These are phyloP conservation scores for Verbena officinalis DNA, from an alignment of 257 asterid species.

Conservation along the genomic window DNA sequence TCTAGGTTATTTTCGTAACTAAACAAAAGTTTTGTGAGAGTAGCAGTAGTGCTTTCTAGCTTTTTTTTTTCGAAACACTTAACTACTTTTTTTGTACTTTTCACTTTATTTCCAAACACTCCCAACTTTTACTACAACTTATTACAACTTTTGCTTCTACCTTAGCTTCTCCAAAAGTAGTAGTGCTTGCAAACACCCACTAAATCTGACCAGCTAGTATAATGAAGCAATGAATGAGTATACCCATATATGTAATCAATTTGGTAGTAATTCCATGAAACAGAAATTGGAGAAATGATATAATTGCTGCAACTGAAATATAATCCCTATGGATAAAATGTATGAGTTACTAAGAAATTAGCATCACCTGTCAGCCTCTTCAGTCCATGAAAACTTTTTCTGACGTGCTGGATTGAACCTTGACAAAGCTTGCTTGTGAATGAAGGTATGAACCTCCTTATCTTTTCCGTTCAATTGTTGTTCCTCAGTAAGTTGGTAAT, in stretches of 20 bases:
- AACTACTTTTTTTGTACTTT: too few species aligned
- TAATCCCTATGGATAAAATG: conserved; percentile 25
- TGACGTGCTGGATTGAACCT: conserved; percentile 52
- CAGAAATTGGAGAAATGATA: conserved; percentile 12
- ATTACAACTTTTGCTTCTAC: too few species aligned
- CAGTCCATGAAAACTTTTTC: conserved; percentile 80
- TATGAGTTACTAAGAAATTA: conserved; percentile 14
- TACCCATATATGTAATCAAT: conserved; percentile 14
- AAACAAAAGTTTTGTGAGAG: too few species aligned
- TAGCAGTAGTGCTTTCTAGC: too few species aligned
- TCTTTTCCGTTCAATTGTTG: conserved; percentile 51
- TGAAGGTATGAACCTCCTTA: conserved; percentile 39
- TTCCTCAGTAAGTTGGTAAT: conserved; percentile 42
- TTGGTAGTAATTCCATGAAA: conserved; percentile 18
- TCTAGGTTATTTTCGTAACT: too few species aligned
- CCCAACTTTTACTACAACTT: too few species aligned
- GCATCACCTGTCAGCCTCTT: conserved; percentile 83
- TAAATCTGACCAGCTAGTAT: conserved; percentile 12
- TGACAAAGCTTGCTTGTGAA: conserved; percentile 58
- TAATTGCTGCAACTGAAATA: conserved; percentile 17
- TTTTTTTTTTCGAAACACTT: too few species aligned
- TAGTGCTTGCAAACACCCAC: too few species aligned
- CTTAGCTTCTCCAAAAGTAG: too few species aligned
- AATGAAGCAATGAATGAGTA: conserved; percentile 27
- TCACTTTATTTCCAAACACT: too few species aligned